Evolutionary conservation across 2,329 filamentous ascomycete species (phyloP).

Genomic region (Didymellaceae sp.): DNA sequence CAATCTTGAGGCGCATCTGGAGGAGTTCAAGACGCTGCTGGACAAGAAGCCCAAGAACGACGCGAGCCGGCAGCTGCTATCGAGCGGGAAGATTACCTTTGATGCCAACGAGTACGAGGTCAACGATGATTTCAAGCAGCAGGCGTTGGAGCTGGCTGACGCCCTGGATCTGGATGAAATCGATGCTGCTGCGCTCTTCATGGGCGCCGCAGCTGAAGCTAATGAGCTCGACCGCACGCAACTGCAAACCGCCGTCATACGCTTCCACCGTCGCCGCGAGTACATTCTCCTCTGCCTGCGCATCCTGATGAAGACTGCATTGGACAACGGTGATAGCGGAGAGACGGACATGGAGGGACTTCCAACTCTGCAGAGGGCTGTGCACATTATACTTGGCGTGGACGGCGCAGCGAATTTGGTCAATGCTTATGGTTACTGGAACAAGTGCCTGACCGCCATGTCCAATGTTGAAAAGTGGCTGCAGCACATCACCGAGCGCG

Average conservation of each 20-base stretch:
- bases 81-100: constrained; percentile 75
- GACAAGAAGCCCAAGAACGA: constrained; percentile 78
- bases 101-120: constrained; percentile 76
- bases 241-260: constrained; percentile 80
- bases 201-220: constrained; percentile 74
- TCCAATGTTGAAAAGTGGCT: constrained; percentile 78
- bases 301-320: constrained; percentile 74
- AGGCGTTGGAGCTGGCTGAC: constrained; percentile 81
- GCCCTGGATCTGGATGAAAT: constrained; percentile 90
- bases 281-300: constrained; percentile 84
- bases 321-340: constrained; percentile 47
- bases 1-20: constrained; percentile 70
- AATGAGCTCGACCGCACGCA: constrained; percentile 73
- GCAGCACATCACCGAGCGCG: constrained; percentile 74
- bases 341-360: constrained; percentile 34
- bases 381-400: constrained; percentile 58
- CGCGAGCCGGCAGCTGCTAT: constrained; percentile 63
- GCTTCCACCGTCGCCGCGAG: constrained; percentile 85
- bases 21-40: constrained; percentile 73
- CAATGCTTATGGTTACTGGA: constrained; percentile 69
- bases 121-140: constrained; percentile 87
- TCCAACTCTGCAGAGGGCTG: constrained; percentile 34
- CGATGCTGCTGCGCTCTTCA: constrained; percentile 76
- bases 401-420: constrained; percentile 59
- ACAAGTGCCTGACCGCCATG: constrained; percentile 79